Percentiles rank a stretch among this genome's conserved stretches.
These are phyloP conservation scores for Paraglomus occultum DNA, from an alignment of 192 early-diverging fungal genomes.

Conservation along the genomic window DNA sequence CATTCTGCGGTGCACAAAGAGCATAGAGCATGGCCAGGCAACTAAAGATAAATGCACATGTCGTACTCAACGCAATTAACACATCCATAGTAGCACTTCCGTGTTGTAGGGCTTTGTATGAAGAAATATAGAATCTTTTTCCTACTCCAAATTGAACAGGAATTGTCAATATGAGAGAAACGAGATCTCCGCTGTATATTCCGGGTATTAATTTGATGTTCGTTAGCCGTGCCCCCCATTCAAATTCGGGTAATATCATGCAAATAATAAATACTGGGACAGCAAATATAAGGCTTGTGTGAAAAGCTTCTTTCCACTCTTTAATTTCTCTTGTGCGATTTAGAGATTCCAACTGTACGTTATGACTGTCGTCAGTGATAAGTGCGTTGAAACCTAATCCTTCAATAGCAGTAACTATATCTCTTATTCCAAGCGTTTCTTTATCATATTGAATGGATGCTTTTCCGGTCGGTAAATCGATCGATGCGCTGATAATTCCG, in stretches of 20 bases:
- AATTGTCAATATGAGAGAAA: conserved; percentile 74
- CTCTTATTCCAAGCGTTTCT: conserved; percentile 62
- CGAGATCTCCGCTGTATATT: conserved; percentile 62
- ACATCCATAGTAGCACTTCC: conserved; percentile 96
- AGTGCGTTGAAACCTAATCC: conserved; percentile 75
- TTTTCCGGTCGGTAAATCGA: conserved; percentile 76
- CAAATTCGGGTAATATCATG: conserved; percentile 69
- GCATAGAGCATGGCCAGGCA: conserved; percentile 70
- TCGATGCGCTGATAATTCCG: conserved; percentile 61
- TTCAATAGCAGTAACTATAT: conserved; percentile 81
- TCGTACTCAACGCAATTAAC: conserved; percentile 82
- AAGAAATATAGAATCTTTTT: conserved; percentile 69
- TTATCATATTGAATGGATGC: conserved; percentile 73
- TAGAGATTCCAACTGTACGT: conserved; percentile 85
- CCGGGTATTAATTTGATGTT: conserved; percentile 55
- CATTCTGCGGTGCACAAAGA: conserved; percentile 48
- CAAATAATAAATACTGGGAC: conserved; percentile 78
- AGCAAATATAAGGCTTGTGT: conserved; percentile 66
- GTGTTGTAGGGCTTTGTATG: conserved; percentile 78
- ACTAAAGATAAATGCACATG: conserved; percentile 82
- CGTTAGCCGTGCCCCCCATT: conserved; percentile 31
- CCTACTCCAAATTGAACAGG: conserved; percentile 94
- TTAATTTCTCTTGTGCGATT: conserved; percentile 82
- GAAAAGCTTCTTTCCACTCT: conserved; percentile 72
- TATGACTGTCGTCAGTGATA: conserved; percentile 59